Base-by-base conservation (phyloP, 2,329 filamentous ascomycete species). In the Diaporthe citriasiana region DNA sequence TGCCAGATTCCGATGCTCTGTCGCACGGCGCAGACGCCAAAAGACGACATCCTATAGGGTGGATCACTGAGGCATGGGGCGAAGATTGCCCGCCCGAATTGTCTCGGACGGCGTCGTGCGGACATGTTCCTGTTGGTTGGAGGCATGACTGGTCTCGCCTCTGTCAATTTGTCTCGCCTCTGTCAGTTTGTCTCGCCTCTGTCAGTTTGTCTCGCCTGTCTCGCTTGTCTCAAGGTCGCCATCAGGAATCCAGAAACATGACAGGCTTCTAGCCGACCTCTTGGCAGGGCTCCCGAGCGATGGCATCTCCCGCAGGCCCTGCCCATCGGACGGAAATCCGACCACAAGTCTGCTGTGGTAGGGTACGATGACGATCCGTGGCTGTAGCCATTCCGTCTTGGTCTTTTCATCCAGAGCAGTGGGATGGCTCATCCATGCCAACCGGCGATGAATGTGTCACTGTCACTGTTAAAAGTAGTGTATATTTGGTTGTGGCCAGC, bases 231-330 rank as follows among this genome's bases (percentile, higher is more conserved):
- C 57, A 30, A 45, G 59, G 38, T n/a, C 27, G n/a, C 59, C 42
- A 17, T 33, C 19, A 33, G 60, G 10, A 33, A 17, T 66, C 60
- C 63, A 66, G 45, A 66, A 66, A 66, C 63, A 27, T 66, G 63
- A 51, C 63, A 66, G 45, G 63, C 42, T 50, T 66, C 60, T 50
- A 51, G 60, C 42, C 45, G 45, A 66, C 51, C 60, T 66, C 60
- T 66, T 66, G 60, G 60, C 63, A 66, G 45, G 63, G 63, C 63
- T 25, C 10, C 10, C n/a, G 22, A 35, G 60, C 38, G 60, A 51
- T 50, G 60, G 13, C 42, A 27, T 66, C 45, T 66, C 5, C 60
- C 45, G 30, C 45, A 27, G 60, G 22, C 60, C 60, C 30, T 47
- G 47, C 30, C 15, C 45, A 51, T 66, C 42, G 33, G 63, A 66